Evolutionary conservation across 2,329 filamentous ascomycete genomes (phyloP).

Genomic region (Macrophomina pseudophaseolina): DNA sequence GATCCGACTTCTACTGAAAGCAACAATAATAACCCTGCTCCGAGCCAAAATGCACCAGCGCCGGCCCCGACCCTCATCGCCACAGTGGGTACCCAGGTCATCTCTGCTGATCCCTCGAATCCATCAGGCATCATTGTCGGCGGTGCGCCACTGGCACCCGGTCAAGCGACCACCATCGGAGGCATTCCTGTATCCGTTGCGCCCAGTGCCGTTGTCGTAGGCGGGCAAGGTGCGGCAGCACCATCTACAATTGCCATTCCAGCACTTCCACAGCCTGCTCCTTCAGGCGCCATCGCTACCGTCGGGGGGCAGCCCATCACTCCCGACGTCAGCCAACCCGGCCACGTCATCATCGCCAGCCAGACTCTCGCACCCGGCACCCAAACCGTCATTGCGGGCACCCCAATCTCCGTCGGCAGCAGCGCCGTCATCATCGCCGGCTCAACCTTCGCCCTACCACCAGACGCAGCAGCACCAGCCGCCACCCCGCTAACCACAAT

Average conservation of each 20-base stretch:
- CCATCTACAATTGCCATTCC: not conserved
- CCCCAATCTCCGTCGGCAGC: not conserved
- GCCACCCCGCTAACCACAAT: no score
- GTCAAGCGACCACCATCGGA: not conserved
- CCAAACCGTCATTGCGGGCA: not conserved
- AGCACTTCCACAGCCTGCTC: not conserved
- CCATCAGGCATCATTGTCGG: not conserved
- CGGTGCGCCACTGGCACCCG: not conserved
- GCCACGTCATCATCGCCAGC: not conserved
- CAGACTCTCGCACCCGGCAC: not conserved
- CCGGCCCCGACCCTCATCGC: not conserved
- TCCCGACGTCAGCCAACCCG: not conserved
- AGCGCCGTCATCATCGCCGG: not conserved
- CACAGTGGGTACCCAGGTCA: not conserved
- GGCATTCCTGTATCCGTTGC: not conserved
- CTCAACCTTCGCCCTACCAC: no score
- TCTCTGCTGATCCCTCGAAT: not conserved
- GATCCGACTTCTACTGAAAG: not conserved
- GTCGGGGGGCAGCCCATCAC: not conserved
- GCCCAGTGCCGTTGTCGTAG: not conserved
- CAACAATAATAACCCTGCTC: not conserved
- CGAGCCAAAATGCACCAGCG: not conserved
- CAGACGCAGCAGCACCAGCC: no score
- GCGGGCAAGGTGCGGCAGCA: not conserved
- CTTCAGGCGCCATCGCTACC: not conserved